Base-by-base conservation (phyloP, 2,329 filamentous ascomycete species). In the Anthostomella pinea region DNA sequence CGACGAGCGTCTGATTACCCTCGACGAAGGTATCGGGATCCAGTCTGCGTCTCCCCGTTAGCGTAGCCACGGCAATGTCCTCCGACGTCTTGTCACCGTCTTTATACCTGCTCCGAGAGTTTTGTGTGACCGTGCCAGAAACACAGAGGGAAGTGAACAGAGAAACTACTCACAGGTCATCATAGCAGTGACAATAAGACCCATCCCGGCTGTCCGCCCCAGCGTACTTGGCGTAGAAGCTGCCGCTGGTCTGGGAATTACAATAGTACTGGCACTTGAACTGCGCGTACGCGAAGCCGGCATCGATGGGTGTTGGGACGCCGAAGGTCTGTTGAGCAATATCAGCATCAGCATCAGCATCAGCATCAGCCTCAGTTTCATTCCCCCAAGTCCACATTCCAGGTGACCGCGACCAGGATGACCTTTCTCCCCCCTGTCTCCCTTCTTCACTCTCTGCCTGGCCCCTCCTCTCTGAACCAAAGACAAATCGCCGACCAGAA, bases 241-340 rank as follows among this genome's bases (percentile, higher is more conserved):
- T 53, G 7, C 44, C 49, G 31, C 21, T 17, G 22, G 39, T 39
- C n/a, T 34, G 25, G 33, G 49, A 47, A 27, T 51, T 40, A 50
- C 57, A 59, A 43, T 52, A 56, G 45, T 54, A 59, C 46, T 60
- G 56, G 49, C 57, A 59, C 49, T 58, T 59, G 55, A 52, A 60
- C 39, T 58, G 54, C 3, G 53, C 49, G 41, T 54, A 60, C 23
- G 56, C 57, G 41, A 60, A 59, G 33, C 54, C 54, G 7, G 54
- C 45, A 28, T 54, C 53, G 33, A 50, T 21, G 14, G 56, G 56
- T 4, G 16, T 9, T 0, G 54, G 49, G n/a, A 50, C 51, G 30
- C 53, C 57, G 36, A 57, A 59, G 21, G 53, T 53, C 57, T 60
- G n/a, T 38, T 26, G 32, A n/a, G 4, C 17, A 30, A 8, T 8